A percentile compares a stretch with the other conserved stretches of the same genome.
Evolutionary conservation across 78 protist species (phyloP).

Genomic region (Isochrysis galbana): DNA sequence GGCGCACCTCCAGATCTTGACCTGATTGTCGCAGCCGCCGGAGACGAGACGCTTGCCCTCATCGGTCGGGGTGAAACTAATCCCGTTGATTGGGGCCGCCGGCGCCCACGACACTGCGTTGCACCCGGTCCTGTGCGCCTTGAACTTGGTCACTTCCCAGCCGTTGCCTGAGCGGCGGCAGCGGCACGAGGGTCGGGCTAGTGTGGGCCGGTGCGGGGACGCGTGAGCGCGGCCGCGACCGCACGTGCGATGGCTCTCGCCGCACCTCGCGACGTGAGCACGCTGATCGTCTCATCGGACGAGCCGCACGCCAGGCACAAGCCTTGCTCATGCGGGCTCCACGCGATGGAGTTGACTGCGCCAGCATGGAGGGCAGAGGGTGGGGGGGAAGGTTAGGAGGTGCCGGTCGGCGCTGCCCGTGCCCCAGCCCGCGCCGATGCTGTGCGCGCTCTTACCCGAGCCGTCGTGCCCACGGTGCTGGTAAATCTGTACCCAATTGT

Average conservation of each 20-base stretch:
- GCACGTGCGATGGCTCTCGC: background rate
- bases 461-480: slow-evolving; percentile 69
- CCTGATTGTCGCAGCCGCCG: slow-evolving; percentile 90
- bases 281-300: slow-evolving; percentile 78
- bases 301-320: slow-evolving; percentile 83
- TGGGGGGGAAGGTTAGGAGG: too few species aligned
- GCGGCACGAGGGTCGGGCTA: background rate
- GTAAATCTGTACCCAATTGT: slow-evolving; percentile 65
- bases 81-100: slow-evolving; percentile 56
- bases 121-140: slow-evolving; percentile 74
- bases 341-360: background rate
- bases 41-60: slow-evolving; percentile 72
- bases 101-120: slow-evolving; percentile 92
- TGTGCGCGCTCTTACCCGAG: slow-evolving; percentile 29
- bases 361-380: too few species aligned
- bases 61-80: too few species aligned
- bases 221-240: background rate
- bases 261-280: slow-evolving; percentile 51
- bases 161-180: background rate
- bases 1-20: slow-evolving; percentile 77
- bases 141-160: slow-evolving; percentile 34
- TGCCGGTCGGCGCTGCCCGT: too few species aligned
- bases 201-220: background rate
- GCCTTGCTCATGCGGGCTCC: slow-evolving; percentile 61
- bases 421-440: too few species aligned